Evolutionary conservation across 2,329 filamentous ascomycete genomes (phyloP), one percentile per base, ranked within the genome.

Genomic region (Cladosporium cucumerinum): DNA sequence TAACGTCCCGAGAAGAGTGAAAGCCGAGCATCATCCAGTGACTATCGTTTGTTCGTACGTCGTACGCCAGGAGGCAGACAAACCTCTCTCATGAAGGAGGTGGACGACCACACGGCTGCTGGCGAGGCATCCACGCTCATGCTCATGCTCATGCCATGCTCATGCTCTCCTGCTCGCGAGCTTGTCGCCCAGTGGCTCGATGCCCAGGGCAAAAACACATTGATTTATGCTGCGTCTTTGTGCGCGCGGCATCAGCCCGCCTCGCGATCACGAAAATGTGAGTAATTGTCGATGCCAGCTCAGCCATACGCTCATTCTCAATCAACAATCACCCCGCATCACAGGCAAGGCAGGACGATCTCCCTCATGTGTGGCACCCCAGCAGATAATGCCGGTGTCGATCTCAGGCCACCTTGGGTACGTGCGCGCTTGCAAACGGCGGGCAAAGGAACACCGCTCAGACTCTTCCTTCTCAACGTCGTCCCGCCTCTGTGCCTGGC

Each of bases 391-490:
- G 43, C 59, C 52, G 48, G 59, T n/a, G 59, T 49, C 59, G 59
- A 61, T 61, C 60, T 55, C 60, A 62, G 14, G 34, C 60, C 60
- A 54, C 60, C 25, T 21, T 46, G 21, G 49, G 49, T 36, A 25
- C 34, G 23, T n/a, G 49, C 60, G 7, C 60, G 18, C 30, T 12
- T 46, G 58, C 43, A 49, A 62, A 57, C 52, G 52, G 28, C 54
- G 23, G 49, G 25, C 39, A 23, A 21, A 21, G 12, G 39, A 46
- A 21, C 11, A 26, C 28, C 58, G 58, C 28, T 49, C 46, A 32
- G 58, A 52, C 58, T 51, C 28, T 51, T 52, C 58, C 54, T 36
- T 36, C 58, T 52, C 58, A 61, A 61, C 46, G 43, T 61, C 46
- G 28, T 61, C 58, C 58, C 30, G 58, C 36, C 36, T 28, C 28